Evolutionary conservation across 129 eudicot species (phyloP).

Genomic region (Lactuca sativa): DNA sequence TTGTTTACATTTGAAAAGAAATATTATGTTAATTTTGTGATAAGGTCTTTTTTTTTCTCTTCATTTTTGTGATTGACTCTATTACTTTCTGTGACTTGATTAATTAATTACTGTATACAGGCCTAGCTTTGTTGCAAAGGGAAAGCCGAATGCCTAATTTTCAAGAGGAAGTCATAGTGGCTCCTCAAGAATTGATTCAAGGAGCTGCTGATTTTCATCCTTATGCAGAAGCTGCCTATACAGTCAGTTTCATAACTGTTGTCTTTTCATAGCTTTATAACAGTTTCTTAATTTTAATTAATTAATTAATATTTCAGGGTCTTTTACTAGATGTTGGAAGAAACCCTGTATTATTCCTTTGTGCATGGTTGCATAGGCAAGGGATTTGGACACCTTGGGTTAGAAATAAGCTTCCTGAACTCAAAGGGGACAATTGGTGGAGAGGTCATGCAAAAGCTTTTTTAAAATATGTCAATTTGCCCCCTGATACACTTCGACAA

Average conservation of each 20-base stretch:
- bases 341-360: constrained; percentile 58
- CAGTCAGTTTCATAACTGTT: constrained; percentile 39
- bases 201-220: constrained; percentile 60
- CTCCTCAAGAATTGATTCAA: constrained; percentile 49
- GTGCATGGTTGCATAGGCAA: constrained; percentile 75
- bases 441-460: constrained; percentile 87
- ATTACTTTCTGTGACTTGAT: constrained; percentile 1
- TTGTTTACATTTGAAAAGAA: too few species aligned
- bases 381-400: constrained; percentile 68
- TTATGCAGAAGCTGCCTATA: constrained; percentile 82
- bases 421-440: constrained; percentile 88
- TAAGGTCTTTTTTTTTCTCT: too few species aligned
- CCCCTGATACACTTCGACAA: constrained; percentile 57
- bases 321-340: constrained; percentile 79
- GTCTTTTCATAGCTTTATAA: constrained; percentile 1
- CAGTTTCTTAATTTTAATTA: constrained; percentile 6
- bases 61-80: too few species aligned
- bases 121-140: constrained; percentile 61
- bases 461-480: constrained; percentile 47
- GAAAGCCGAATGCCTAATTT: constrained; percentile 31
- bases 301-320: constrained; percentile 45
- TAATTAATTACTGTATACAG: constrained; percentile 28
- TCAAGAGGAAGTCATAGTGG: constrained; percentile 43
- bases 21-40: too few species aligned
- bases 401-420: constrained; percentile 60